Evolutionary conservation across 2,329 filamentous ascomycete genomes (phyloP).

Genomic region (Exophiala spinifera): DNA sequence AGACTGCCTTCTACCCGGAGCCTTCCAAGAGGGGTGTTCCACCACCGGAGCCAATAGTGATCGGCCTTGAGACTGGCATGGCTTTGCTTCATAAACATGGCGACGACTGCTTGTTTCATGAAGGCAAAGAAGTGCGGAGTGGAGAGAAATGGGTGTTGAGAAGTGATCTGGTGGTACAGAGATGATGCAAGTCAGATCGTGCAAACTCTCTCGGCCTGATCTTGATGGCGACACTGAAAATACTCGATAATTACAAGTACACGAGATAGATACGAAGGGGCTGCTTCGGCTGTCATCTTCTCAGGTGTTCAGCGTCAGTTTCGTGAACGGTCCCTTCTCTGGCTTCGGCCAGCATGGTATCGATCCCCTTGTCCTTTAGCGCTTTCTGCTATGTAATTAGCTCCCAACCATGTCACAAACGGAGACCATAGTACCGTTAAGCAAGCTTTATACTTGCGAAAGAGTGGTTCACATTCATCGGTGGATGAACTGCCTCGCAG

Average conservation of each 20-base stretch:
- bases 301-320: slow-evolving; percentile 70
- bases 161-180: slow-evolving; percentile 63
- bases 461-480: slow-evolving; percentile 82
- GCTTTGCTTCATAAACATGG: slow-evolving; percentile 85
- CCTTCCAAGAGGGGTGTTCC: slow-evolving; percentile 44
- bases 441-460: slow-evolving; percentile 85
- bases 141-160: slow-evolving; percentile 91
- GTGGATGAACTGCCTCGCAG: slow-evolving; percentile 77
- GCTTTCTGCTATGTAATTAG: slow-evolving; percentile 59
- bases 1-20: slow-evolving; percentile 87
- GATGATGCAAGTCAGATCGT: slow-evolving; percentile 27
- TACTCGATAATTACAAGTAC: not conserved
- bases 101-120: slow-evolving; percentile 83
- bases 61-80: slow-evolving; percentile 78
- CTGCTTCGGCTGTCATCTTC: slow-evolving; percentile 26
- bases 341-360: slow-evolving; percentile 87
- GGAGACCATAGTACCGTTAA: slow-evolving; percentile 62
- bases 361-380: slow-evolving; percentile 84
- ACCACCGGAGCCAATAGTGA: slow-evolving; percentile 57
- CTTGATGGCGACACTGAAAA: too few relatives aligned
- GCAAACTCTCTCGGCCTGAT: too few relatives aligned
- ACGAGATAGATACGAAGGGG: not conserved
- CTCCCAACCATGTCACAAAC: not conserved
- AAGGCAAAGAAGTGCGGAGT: slow-evolving; percentile 71
- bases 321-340: slow-evolving; percentile 78